Conservation (phyloP, 2,329 filamentous ascomycete genomes). For the Aspergillus caelatus region DNA sequence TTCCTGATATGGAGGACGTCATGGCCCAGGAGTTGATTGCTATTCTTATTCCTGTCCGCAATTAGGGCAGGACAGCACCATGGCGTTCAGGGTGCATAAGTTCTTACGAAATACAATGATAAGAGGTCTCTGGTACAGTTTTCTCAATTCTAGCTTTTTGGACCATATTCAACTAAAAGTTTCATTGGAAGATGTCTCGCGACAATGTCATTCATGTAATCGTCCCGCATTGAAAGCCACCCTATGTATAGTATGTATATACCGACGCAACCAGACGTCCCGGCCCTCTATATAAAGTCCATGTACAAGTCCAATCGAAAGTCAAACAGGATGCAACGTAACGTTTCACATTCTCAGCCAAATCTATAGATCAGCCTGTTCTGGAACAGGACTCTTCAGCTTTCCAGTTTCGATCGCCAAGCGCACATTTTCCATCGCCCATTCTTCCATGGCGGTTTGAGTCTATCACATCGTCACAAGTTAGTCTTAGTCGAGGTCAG, state of each 20-base stretch:
- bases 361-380: constrained; percentile 59
- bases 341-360: neutral
- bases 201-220: neutral
- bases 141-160: constrained; percentile 3
- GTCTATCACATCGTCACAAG: constrained; percentile 42
- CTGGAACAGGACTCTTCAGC: constrained; percentile 70
- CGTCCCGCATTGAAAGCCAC: neutral
- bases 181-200: neutral
- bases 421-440: constrained; percentile 71
- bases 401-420: constrained; percentile 64
- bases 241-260: neutral
- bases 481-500: neutral
- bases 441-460: constrained; percentile 68
- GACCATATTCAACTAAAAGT: neutral
- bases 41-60: constrained; percentile 16
- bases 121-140: neutral
- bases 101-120: neutral
- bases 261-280: neutral
- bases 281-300: constrained; percentile 14
- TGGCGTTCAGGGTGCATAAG: constrained; percentile 27
- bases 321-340: neutral
- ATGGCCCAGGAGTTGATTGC: constrained; percentile 25
- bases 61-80: constrained; percentile 23
- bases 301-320: constrained; percentile 8
- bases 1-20: constrained; percentile 10